Evolutionary conservation across 305 asterid species (phyloP), one percentile per base, ranked within the genome.

Genomic region (Fraxinus floribunda): DNA sequence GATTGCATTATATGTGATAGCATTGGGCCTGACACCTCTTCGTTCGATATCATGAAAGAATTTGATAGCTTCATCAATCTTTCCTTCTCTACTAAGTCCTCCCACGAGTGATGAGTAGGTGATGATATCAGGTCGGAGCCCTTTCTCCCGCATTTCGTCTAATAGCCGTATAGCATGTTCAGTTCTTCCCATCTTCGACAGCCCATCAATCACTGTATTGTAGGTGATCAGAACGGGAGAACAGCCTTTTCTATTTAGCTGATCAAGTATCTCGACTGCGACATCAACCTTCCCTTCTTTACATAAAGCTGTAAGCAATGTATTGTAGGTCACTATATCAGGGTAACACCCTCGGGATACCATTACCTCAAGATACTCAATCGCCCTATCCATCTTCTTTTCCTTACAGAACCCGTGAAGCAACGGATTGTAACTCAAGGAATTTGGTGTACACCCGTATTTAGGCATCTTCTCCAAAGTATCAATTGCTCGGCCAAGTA

Each of bases 261-360:
- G 97, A 82, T 92, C 86, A 72, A 95, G 95, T 72, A 95, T 89
- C 87, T 90, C 95, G 3, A 95, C 91, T 2, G 99, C 98, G 62
- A 88, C 66, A 83, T 92, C 96, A 81, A 89, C 97, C 86, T 90
- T 93, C 80, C 97, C 97, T 0, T 95, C 97, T 89, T 90, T 94
- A 89, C 99, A 94, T 35, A 95, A 86, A 20, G 97, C 97, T 0
- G 97, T 90, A 84, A 95, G 97, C 90, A 95, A 34, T 0, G 98
- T 93, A 64, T 93, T 95, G 57, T 95, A 95, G n/a, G 99, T 95
- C 83, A 94, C 99, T 7, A 91, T 93, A 83, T 95, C 97, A 5
- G 99, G 99, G 82, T 94, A 90, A 78, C 98, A 95, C 1, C 96
- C 97, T 64, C 95, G 83, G 3, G 93, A 85, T 18, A 94, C 90